Percentiles rank a stretch among this genome's conserved stretches.
These are phyloP conservation scores for Trapa bicornis DNA, from an alignment of 345 rosid species.

Conservation along the genomic window DNA sequence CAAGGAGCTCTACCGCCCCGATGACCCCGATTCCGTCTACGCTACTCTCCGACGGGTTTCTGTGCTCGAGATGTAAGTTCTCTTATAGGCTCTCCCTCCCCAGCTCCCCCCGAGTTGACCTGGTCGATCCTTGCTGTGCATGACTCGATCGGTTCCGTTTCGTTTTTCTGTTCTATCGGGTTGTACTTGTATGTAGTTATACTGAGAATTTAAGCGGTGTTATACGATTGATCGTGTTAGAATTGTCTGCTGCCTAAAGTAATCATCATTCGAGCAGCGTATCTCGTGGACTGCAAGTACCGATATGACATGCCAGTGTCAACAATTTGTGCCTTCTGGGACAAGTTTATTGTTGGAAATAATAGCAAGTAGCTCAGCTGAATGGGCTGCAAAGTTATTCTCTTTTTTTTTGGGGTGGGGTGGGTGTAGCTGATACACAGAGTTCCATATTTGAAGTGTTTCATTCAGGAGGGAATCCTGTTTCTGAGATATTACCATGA, in stretches of 20 bases:
- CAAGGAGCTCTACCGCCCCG: conserved; percentile 42
- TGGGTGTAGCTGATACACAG: not conserved
- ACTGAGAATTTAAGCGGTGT: not conserved
- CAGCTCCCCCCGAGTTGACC: too few species aligned
- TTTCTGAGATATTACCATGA: not conserved
- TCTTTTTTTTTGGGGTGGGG: not conserved
- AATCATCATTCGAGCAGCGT: not conserved
- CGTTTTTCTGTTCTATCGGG: not conserved
- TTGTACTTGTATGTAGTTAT: not conserved
- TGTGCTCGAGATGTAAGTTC: conserved; percentile 67
- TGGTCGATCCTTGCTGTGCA: not conserved
- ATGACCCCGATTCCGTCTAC: conserved; percentile 88
- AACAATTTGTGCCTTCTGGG: not conserved
- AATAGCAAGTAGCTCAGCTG: not conserved
- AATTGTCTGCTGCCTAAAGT: not conserved
- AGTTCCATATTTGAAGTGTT: not conserved
- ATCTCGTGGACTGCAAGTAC: not conserved
- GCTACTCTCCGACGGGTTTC: conserved; percentile 91
- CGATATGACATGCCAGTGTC: not conserved
- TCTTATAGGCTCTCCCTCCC: not conserved
- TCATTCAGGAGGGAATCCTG: not conserved
- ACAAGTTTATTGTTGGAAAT: not conserved
- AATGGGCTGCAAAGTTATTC: not conserved
- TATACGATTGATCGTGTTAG: not conserved
- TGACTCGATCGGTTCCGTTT: not conserved